phyloP scores from a whole-genome alignment of 768 basidiomycete species.

The Boletus pseudo-olivaceus region DNA sequence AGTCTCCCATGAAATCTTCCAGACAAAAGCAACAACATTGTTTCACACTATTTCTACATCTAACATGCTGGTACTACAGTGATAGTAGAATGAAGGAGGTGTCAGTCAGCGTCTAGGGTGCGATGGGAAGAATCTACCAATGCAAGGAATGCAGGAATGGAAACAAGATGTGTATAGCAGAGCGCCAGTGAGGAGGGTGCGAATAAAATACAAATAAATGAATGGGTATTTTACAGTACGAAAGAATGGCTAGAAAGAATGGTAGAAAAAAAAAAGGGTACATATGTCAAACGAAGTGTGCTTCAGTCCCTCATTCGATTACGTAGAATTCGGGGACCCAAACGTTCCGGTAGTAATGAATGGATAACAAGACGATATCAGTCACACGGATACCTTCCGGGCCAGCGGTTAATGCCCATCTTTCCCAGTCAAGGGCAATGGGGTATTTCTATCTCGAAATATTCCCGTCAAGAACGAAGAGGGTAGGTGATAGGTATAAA shows the following conservation, averaged over 20 bases:
- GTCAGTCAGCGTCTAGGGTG: neutral
- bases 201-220: slow-evolving; percentile 9
- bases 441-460: slow-evolving; percentile 1
- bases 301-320: slow-evolving; percentile 13
- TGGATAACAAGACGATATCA: slow-evolving; percentile 20
- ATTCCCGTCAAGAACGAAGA: neutral
- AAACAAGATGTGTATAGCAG: neutral
- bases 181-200: neutral
- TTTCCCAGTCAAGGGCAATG: slow-evolving; percentile 12
- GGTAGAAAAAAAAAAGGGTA: neutral
- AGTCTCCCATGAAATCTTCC: too few relatives aligned
- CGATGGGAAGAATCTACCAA: neutral
- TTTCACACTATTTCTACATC: too few relatives aligned
- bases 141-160: neutral
- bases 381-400: slow-evolving; percentile 12
- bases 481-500: neutral
- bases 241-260: neutral
- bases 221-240: neutral
- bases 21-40: too few relatives aligned
- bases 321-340: slow-evolving; percentile 32
- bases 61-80: too few relatives aligned
- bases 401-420: slow-evolving; percentile 18
- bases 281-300: neutral
- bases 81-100: neutral
- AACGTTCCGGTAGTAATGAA: slow-evolving; percentile 26